Percentiles rank a stretch among this genome's conserved stretches.
Evolutionary conservation across 495 filamentous ascomycete species (phyloP).

Genomic region (Lichenothelia convexa): DNA sequence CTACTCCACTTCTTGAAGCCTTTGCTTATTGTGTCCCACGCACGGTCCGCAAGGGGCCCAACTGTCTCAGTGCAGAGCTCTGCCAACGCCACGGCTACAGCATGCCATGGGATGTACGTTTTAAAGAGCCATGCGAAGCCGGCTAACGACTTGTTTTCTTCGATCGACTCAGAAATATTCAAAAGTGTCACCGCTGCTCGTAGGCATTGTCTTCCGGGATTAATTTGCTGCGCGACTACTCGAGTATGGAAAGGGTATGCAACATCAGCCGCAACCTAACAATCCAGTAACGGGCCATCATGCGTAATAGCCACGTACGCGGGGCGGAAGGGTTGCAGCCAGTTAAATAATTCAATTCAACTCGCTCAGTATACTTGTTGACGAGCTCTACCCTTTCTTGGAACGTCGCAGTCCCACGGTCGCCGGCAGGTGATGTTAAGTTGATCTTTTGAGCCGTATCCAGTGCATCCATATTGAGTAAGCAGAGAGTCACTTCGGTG

Average conservation of each 20-base stretch:
- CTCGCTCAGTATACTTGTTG: neutral
- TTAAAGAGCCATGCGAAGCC: slow-evolving; percentile 1
- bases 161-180: neutral
- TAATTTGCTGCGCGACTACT: too few relatives aligned
- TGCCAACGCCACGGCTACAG: slow-evolving; percentile 3
- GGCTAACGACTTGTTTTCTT: neutral
- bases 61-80: slow-evolving; percentile 3
- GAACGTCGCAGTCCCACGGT: neutral
- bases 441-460: neutral
- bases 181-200: too few relatives aligned
- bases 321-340: neutral
- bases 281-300: neutral
- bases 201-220: too few relatives aligned
- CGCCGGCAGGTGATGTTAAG: neutral
- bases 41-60: slow-evolving; percentile 5
- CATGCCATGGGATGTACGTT: slow-evolving; percentile 4
- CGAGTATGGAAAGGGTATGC: neutral
- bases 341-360: neutral
- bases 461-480: neutral
- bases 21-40: slow-evolving; percentile 1
- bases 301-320: neutral
- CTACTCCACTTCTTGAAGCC: neutral
- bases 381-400: neutral
- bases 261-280: neutral
- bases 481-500: slow-evolving; percentile 9